phyloP scores from a whole-genome alignment of 805 yeast genomes.

The Pichia californica region DNA sequence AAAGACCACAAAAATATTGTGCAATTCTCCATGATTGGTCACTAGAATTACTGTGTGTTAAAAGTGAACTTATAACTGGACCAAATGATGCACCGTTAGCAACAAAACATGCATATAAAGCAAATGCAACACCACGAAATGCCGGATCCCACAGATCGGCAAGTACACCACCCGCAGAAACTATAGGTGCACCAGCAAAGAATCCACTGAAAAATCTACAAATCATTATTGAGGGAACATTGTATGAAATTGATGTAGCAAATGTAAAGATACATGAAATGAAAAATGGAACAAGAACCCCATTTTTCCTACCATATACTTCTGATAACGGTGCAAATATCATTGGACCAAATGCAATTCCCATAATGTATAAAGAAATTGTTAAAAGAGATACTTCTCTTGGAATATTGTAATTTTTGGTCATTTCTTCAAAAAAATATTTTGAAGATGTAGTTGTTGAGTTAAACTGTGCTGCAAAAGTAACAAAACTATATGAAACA shows the following conservation, averaged over 20 bases:
- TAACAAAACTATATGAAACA: conserved; percentile 32
- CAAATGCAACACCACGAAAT: conserved; percentile 47
- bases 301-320: conserved; percentile 35
- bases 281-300: conserved; percentile 38
- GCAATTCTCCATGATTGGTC: conserved; percentile 53
- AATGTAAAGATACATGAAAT: conserved; percentile 37
- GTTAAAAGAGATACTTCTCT: conserved; percentile 43
- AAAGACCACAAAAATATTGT: conserved; percentile 42
- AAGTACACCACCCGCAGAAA: conserved; percentile 51
- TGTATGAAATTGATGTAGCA: conserved; percentile 45
- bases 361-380: conserved; percentile 55
- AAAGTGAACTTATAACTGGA: conserved; percentile 47
- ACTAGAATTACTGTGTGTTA: conserved; percentile 35
- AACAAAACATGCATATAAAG: conserved; percentile 42
- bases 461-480: conserved; percentile 42
- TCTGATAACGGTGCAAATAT: conserved; percentile 59
- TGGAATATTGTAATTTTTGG: conserved; percentile 34
- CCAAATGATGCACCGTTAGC: conserved; percentile 67
- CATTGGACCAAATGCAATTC: conserved; percentile 64
- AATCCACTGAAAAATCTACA: conserved; percentile 55
- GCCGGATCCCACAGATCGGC: conserved; percentile 50
- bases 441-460: conserved; percentile 44
- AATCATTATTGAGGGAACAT: conserved; percentile 44
- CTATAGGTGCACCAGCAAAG: conserved; percentile 54
- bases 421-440: conserved; percentile 22